A percentile compares a stretch with the other conserved stretches of the same genome.
These are phyloP conservation scores for Syzygium aqueum DNA, from an alignment of 345 rosid species.

Conservation along the genomic window DNA sequence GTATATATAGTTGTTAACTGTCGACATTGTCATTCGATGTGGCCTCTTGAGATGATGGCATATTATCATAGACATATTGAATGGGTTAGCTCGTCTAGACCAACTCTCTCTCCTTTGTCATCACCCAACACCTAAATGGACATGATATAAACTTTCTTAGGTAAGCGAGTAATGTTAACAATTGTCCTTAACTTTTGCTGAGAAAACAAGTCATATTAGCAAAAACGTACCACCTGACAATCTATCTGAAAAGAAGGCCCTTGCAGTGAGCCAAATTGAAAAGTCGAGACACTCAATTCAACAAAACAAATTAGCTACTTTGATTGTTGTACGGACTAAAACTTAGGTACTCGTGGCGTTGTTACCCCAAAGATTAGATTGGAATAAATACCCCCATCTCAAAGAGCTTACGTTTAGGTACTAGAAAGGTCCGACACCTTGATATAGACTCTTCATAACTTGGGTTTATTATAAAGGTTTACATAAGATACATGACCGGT, in stretches of 20 bases:
- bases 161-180: neutral
- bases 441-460: neutral
- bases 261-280: neutral
- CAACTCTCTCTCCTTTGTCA: neutral
- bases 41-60: neutral
- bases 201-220: neutral
- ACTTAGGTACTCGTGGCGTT: neutral
- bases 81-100: neutral
- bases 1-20: neutral
- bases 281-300: neutral
- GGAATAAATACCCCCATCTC: neutral
- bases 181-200: neutral
- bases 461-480: neutral
- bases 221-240: neutral
- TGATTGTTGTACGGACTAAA: neutral
- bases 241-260: neutral
- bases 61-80: neutral
- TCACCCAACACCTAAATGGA: neutral
- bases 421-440: neutral
- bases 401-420: neutral
- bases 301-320: neutral
- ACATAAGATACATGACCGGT: neutral
- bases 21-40: neutral
- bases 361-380: neutral
- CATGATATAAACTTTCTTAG: neutral